phyloP scores from a whole-genome alignment of 495 filamentous ascomycete species.

The Podospora pseudocomata region DNA sequence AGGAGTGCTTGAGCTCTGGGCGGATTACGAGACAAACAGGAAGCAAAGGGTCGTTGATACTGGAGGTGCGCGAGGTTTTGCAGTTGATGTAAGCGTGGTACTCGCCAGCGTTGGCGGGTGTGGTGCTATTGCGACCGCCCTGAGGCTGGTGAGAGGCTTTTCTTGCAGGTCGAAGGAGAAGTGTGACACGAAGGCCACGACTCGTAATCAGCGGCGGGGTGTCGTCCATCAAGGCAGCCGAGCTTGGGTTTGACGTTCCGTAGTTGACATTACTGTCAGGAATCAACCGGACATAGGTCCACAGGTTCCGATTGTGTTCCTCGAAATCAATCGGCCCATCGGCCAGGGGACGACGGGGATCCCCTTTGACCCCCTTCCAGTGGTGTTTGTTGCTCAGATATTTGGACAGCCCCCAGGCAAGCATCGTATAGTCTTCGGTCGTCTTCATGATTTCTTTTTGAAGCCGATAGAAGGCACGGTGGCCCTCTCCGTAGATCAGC shows the following conservation, averaged over 20 bases:
- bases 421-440: conserved; percentile 31
- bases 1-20: conserved; percentile 1
- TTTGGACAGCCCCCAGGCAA: conserved; percentile 28
- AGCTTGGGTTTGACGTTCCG: neutral
- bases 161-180: conserved; percentile 15
- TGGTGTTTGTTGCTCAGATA: conserved; percentile 24
- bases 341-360: conserved; percentile 20
- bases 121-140: neutral
- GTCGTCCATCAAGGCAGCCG: conserved; percentile 13
- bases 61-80: conserved; percentile 12
- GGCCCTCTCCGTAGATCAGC: conserved; percentile 13
- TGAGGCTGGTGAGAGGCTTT: neutral
- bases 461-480: conserved; percentile 8
- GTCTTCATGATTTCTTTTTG: conserved; percentile 25
- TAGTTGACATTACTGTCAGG: neutral
- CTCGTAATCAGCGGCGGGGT: conserved; percentile 28
- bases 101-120: conserved; percentile 1
- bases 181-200: conserved; percentile 22
- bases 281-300: conserved; percentile 23
- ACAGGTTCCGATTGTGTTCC: conserved; percentile 19
- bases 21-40: conserved; percentile 25
- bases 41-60: neutral
- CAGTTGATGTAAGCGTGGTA: conserved; percentile 28
- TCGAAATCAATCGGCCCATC: conserved; percentile 26
- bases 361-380: conserved; percentile 17